Evolutionary conservation across 2,329 filamentous ascomycete genomes (phyloP), one percentile per base, ranked within the genome.

Genomic region (Chaetomiaceae sp.): DNA sequence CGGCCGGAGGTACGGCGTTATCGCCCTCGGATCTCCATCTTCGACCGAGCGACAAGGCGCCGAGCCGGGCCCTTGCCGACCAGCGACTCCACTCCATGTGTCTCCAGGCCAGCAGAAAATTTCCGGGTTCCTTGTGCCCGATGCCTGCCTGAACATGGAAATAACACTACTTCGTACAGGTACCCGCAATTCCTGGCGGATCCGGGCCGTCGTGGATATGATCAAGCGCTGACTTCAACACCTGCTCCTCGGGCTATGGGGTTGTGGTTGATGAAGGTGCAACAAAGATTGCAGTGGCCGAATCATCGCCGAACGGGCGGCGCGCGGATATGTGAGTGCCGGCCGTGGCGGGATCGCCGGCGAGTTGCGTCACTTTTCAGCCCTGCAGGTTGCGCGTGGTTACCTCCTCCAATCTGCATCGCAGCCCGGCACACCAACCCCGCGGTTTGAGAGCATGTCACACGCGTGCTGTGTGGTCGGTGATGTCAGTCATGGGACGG

Each of bases 21-120:
- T 62, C 62, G 59, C 62, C 62, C 55, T 64, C 62, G 62, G 51
- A 64, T 62, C 59, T 62, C 62, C 61, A 63, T 51, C 41, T 57
- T 48, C 45, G 43, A 48, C 62, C 62, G 62, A 64, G 58, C 53
- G 18, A 25, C 14, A 44, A 46, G 44, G 44, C 55, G 53, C 55
- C 56, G 46, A 59, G 46, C 55, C 55, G 56, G 61, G 38, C 50
- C 50, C 45, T 48, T 49, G 32, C 54, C 54, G 50, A 46, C n/a
- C n/a, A 5, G 37, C 37, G 59, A 57, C 57, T 57, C 62, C 61
- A 58, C 61, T 33, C n/a, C 38, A 23, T 41, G 23, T 32, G 59
- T 62, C 61, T 62, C 62, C 61, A 64, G 61, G 57, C 54, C 57
- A 53, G 58, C 52, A 62, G 55, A 64, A 58, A 58, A 59, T 62